Base-by-base conservation (phyloP, 164 flowering plant genomes). In the Tetrastigma voinierianum region DNA sequence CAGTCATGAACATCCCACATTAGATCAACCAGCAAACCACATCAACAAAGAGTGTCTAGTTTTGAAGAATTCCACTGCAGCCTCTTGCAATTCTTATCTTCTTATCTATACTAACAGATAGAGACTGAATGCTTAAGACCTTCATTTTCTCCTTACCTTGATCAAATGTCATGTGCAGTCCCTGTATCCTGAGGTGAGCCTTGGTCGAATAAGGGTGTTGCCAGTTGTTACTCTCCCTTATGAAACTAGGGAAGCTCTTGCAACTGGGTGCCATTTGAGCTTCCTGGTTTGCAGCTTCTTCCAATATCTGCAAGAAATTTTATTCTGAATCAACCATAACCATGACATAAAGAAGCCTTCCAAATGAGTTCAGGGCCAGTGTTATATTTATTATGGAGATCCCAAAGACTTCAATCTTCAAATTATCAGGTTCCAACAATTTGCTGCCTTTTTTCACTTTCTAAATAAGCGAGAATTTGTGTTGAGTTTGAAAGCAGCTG, bases 1-100 rank as follows among this genome's bases (percentile, higher is more conserved):
- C 98, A 94, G 25, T 82, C 94, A 80, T 89, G 91, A 45, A 92
- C 89, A 80, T 95, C 96, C 97, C 97, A 95, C 84, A 95, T 70
- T 78, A 95, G 57, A 77, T 95, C 99, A 3, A 95, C 83, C 61
- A 83, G 64, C 76, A 87, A 79, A 2, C 97, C 97, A n/a, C n/a
- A 59, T 90, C 96, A 6, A 95, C 65, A 20, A 82, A 86, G 18
- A 92, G 80, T 0, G 87, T 82, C 66, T 87, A 87, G 44, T 88
- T 95, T n/a, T 98, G 70, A 57, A 95, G n/a, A 95, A 72, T 95
- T 95, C 98, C 97, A 92, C 16, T 78, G 85, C 80, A 95, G 59
- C 67, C 86, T 84, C 85, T 86, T 89, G 71, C n/a, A 24, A 90
- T 70, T 78, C 89, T 91, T 62, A 62, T 81, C 86, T 82, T 92